Evolutionary conservation across 2,329 filamentous ascomycete genomes (phyloP).

Genomic region (Fusarium hostae): DNA sequence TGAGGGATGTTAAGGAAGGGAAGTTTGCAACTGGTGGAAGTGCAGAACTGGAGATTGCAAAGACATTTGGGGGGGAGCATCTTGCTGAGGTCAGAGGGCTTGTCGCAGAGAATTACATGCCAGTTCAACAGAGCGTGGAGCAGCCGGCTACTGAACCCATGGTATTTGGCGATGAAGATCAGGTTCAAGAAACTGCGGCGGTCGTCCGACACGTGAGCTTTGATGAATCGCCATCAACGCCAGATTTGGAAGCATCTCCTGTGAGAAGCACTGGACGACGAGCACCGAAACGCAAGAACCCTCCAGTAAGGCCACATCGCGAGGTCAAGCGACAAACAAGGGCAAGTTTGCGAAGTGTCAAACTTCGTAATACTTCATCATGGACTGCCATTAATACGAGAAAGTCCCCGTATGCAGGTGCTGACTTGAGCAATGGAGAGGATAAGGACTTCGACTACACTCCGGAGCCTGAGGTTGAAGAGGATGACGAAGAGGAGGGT

Average conservation of each 20-base stretch:
- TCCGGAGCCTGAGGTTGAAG: background rate
- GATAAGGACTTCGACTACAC: background rate
- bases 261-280: constrained; percentile 30
- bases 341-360: background rate
- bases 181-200: background rate
- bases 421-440: background rate
- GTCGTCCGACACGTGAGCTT: background rate
- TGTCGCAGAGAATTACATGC: fast-evolving
- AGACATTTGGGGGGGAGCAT: constrained; percentile 10
- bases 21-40: background rate
- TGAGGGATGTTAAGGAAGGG: constrained; percentile 31
- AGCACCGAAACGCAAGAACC: constrained; percentile 13
- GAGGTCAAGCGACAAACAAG: background rate
- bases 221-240: constrained; percentile 25
- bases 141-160: background rate
- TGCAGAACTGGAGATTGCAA: constrained; percentile 23
- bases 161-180: background rate
- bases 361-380: background rate
- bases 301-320: background rate
- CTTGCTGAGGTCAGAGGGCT: background rate
- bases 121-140: background rate
- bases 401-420: background rate
- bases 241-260: constrained; percentile 7
- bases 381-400: constrained; percentile 12
- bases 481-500: background rate